Percentiles rank a stretch among this genome's conserved stretches.
phyloP scores from a whole-genome alignment of 306 rosid genomes.

The Parietaria judaica region DNA sequence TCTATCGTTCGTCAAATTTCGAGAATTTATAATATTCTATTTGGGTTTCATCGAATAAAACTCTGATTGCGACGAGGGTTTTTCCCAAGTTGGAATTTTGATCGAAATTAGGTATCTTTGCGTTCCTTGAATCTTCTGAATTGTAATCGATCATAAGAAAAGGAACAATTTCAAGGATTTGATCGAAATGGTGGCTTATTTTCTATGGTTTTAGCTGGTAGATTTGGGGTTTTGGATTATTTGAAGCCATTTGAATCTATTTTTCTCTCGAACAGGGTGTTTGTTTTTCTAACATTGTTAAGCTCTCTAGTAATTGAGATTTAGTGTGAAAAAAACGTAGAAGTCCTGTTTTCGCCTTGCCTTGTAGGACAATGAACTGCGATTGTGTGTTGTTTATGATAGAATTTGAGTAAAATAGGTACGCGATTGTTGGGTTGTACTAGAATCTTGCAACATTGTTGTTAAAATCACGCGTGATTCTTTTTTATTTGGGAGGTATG shows the following conservation, averaged over 20 bases:
- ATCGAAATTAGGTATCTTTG: conserved; percentile 28
- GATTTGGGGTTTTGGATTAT: too few species aligned
- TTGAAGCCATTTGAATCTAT: too few species aligned
- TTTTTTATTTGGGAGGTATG: conserved; percentile 58
- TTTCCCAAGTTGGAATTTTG: conserved; percentile 3
- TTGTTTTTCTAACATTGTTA: too few species aligned
- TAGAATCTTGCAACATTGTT: not conserved
- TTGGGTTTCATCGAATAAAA: conserved; percentile 9
- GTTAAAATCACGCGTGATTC: not conserved
- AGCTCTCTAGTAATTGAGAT: too few species aligned
- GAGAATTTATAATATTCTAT: not conserved
- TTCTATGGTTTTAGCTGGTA: too few species aligned
- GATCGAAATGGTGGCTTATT: too few species aligned
- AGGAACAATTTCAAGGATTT: too few species aligned
- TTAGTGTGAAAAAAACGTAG: too few species aligned
- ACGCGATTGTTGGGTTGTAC: not conserved
- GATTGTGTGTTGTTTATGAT: not conserved
- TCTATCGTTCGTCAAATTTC: not conserved
- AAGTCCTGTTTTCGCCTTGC: not conserved
- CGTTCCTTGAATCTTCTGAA: not conserved
- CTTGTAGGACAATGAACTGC: conserved; percentile 28
- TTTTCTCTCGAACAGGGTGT: too few species aligned
- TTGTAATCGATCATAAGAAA: conserved; percentile 7
- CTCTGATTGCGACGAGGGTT: conserved; percentile 3
- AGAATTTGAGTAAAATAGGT: too few species aligned